Percentiles rank a stretch among this genome's conserved stretches.
Evolutionary conservation across 208 protist genomes (phyloP).

Genomic region (Leishmania tarentolae): DNA sequence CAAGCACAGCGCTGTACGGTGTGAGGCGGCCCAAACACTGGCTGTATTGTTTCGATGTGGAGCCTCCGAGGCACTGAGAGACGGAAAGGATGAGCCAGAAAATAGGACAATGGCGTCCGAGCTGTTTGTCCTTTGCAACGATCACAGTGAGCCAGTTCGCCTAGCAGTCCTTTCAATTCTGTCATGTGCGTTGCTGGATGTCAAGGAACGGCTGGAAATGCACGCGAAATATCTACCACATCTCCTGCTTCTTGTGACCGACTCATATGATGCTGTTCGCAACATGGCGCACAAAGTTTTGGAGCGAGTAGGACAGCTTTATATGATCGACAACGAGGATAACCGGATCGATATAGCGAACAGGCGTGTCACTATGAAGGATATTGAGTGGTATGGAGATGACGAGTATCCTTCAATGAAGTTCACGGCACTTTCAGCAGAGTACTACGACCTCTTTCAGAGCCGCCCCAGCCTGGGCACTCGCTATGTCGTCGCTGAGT

Average conservation of each 20-base stretch:
- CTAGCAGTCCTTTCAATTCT: constrained; percentile 60
- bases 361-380: constrained; percentile 86
- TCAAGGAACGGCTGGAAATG: constrained; percentile 80
- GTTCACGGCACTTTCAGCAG: constrained; percentile 4
- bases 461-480: constrained; percentile 65
- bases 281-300: constrained; percentile 48
- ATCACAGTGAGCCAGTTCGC: constrained; percentile 80
- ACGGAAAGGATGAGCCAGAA: constrained; percentile 69
- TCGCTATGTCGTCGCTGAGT: constrained; percentile 84
- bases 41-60: constrained; percentile 72
- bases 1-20: constrained; percentile 85
- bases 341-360: constrained; percentile 83
- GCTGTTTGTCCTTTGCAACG: constrained; percentile 83
- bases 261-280: constrained; percentile 63
- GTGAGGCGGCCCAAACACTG: constrained; percentile 60
- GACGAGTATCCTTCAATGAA: constrained; percentile 86
- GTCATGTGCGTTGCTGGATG: constrained; percentile 68
- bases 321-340: constrained; percentile 89
- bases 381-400: constrained; percentile 93
- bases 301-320: constrained; percentile 71
- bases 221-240: constrained; percentile 82
- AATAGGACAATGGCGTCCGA: constrained; percentile 54
- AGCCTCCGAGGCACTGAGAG: constrained; percentile 67
- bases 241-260: constrained; percentile 76
- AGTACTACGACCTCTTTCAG: constrained; percentile 48